Conservation (phyloP, 2,329 filamentous ascomycete species). For the Paraphaeosphaeria sporulosa region DNA sequence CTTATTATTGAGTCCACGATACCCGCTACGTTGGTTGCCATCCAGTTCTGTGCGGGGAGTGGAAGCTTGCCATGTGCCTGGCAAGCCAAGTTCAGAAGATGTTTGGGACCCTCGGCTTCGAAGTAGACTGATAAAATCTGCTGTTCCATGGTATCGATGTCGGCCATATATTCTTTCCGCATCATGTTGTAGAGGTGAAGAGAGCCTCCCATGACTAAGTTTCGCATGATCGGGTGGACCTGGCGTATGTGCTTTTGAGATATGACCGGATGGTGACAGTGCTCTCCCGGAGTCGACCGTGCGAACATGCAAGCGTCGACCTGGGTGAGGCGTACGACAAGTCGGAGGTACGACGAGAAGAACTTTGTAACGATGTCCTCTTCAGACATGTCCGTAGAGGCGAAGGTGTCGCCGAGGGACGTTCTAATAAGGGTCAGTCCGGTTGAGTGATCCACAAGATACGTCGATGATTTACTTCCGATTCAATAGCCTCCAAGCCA, state of each 20-base stretch:
- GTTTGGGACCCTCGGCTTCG: slow-evolving; percentile 30
- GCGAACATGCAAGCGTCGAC: slow-evolving; percentile 37
- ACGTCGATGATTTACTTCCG: slow-evolving; percentile 32
- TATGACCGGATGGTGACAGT: slow-evolving; percentile 29
- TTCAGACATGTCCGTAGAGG: slow-evolving; percentile 28
- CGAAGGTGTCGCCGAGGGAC: slow-evolving; percentile 38
- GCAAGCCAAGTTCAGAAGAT: slow-evolving; percentile 34
- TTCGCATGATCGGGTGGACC: slow-evolving; percentile 32
- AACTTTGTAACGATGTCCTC: slow-evolving; percentile 37
- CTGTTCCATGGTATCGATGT: slow-evolving; percentile 28
- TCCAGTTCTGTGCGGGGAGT: slow-evolving; percentile 20
- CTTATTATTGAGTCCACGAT: slow-evolving; percentile 21
- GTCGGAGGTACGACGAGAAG: slow-evolving; percentile 37
- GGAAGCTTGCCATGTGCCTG: slow-evolving; percentile 31
- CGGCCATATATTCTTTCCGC: slow-evolving; percentile 35
- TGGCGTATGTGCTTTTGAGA: slow-evolving; percentile 40
- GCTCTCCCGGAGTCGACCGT: slow-evolving; percentile 23
- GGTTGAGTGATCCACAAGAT: slow-evolving; percentile 1
- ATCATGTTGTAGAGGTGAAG: slow-evolving; percentile 34
- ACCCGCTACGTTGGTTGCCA: slow-evolving; percentile 28
- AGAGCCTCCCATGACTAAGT: slow-evolving; percentile 22
- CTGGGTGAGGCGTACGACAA: slow-evolving; percentile 35
- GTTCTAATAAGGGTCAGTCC: slow-evolving; percentile 31
- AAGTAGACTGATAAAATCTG: slow-evolving; percentile 37
- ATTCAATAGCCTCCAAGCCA: slow-evolving; percentile 37